Evolutionary conservation across 129 eudicot genomes (phyloP), one percentile per base, ranked within the genome.

Genomic region (Saposhnikovia divaricata): DNA sequence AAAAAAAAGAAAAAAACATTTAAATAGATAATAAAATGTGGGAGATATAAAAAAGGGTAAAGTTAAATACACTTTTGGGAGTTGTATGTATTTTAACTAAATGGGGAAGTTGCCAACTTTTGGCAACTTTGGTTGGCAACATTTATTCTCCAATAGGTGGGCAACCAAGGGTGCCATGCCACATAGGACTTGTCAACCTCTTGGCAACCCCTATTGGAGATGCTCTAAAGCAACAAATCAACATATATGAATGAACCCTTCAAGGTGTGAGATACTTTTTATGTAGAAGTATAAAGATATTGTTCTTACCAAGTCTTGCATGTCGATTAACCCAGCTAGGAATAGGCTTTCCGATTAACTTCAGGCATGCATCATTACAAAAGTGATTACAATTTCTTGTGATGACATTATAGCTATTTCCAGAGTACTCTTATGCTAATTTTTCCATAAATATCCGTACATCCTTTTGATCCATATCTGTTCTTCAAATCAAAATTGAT

Each of bases 261-360:
- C 15, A 61, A 61, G 69, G 69, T 9, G 34, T n/a, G 2, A 61
- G 69, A 23, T 61, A 61, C 25, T 61, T n/a, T 61, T 61, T 68
- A 31, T 31, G 72, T 11, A 28, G 42, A 31, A 66, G 13, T 31
- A 8, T 34, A 45, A 25, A 13, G 43, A 51, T 38, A 43, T 74
- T 50, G 82, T 78, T 68, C 87, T 87, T 93, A 93, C 98, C 98
- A 48, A 93, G 90, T 76, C 95, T 89, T 80, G 98, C 98, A 13
- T 91, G 90, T 55, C 98, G 82, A 84, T 93, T 93, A 53, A 93
- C 97, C 98, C 98, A 93, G 63, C 86, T 93, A 76, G 98, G 98
- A 77, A 93, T 93, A 7, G 94, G 89, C 86, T 81, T 93, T 28
- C 87, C 85, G 38, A 92, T 89, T 81, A 93, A 84, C 79, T 84